phyloP scores from a whole-genome alignment of 2,329 filamentous ascomycete species.

The Ophiostoma australiae region DNA sequence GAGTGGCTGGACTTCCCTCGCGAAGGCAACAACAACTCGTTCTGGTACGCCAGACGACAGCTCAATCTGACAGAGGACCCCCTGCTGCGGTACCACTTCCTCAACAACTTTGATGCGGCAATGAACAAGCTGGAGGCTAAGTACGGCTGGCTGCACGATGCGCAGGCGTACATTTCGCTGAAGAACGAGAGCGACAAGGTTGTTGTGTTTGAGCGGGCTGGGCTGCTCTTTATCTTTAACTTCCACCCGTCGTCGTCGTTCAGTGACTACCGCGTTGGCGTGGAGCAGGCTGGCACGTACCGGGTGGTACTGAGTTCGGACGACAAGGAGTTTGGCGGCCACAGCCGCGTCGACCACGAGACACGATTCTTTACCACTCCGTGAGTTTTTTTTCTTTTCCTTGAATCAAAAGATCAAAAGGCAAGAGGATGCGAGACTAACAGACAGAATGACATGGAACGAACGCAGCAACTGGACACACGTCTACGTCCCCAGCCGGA shows the following conservation, averaged over 20 bases:
- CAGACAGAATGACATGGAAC: constrained; percentile 69
- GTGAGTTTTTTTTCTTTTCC: constrained; percentile 25
- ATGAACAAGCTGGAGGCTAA: constrained; percentile 87
- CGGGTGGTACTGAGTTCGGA: constrained; percentile 81
- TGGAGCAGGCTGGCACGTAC: constrained; percentile 82
- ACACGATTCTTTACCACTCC: constrained; percentile 90
- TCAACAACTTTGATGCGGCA: constrained; percentile 87
- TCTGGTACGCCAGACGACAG: constrained; percentile 89
- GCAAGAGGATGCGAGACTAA: constrained; percentile 17
- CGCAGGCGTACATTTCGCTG: constrained; percentile 86
- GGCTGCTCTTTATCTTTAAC: constrained; percentile 91
- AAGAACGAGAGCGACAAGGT: constrained; percentile 95
- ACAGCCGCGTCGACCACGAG: constrained; percentile 68
- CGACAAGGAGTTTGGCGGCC: constrained; percentile 69
- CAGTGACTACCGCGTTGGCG: constrained; percentile 85
- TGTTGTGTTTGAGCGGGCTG: constrained; percentile 88
- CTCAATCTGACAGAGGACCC: constrained; percentile 86
- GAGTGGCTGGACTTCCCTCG: constrained; percentile 99
- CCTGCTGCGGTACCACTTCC: constrained; percentile 79
- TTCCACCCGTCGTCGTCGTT: constrained; percentile 83
- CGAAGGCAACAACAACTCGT: constrained; percentile 86
- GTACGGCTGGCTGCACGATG: constrained; percentile 82
- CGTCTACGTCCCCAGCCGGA: constrained; percentile 80
- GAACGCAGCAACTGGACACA: constrained; percentile 84
- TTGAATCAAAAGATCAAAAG: too few species aligned